phyloP scores from a whole-genome alignment of 1,139 yeast species.

The Geotrichum candidum region DNA sequence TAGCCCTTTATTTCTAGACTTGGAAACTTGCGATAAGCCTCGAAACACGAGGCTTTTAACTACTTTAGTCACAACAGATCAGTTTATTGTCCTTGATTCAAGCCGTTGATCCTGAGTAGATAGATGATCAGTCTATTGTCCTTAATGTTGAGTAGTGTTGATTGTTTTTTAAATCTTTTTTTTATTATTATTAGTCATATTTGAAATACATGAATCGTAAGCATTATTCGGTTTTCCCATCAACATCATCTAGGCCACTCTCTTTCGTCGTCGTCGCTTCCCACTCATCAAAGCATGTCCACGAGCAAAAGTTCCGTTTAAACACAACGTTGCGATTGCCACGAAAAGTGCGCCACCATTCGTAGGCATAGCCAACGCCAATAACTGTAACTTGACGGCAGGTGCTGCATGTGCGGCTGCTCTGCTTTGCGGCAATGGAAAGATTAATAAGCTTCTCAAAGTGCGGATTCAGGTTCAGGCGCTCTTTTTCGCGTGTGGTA shows the following conservation, averaged over 20 bases:
- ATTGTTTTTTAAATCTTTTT: background rate
- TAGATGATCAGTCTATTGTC: too few relatives aligned
- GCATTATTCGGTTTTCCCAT: background rate
- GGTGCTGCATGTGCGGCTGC: constrained; percentile 47
- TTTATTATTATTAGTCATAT: background rate
- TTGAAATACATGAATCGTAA: background rate
- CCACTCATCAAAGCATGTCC: constrained; percentile 24
- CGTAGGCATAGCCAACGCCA: constrained; percentile 50
- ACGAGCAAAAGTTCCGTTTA: constrained; percentile 23
- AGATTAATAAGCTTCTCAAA: constrained; percentile 40
- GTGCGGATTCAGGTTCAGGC: constrained; percentile 39
- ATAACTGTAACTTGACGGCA: constrained; percentile 43
- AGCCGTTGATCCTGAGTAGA: too few relatives aligned
- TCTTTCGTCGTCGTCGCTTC: constrained; percentile 3
- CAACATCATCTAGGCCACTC: background rate
- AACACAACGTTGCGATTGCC: constrained; percentile 18
- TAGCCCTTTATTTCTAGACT: background rate
- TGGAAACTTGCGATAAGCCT: background rate
- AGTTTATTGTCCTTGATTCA: too few relatives aligned
- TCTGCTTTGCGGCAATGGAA: constrained; percentile 43
- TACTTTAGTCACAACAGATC: background rate
- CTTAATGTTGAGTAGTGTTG: background rate
- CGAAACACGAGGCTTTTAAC: background rate
- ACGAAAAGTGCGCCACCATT: constrained; percentile 50
- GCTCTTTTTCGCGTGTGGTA: constrained; percentile 41